Evolutionary conservation across 495 filamentous ascomycete genomes (phyloP).

Genomic region (Stereocaulon alpinum): DNA sequence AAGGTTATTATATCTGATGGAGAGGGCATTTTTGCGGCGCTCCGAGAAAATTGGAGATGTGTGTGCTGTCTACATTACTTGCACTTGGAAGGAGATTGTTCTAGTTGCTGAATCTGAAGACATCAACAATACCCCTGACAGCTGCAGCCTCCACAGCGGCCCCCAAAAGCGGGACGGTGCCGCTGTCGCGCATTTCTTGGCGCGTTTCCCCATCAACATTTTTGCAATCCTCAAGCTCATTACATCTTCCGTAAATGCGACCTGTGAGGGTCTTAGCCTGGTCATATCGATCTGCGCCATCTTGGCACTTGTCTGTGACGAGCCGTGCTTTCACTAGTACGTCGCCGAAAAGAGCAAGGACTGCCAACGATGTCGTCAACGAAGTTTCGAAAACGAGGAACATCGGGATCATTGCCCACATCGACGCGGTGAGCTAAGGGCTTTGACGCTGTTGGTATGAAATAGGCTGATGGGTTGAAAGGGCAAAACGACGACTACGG

Average conservation of each 20-base stretch:
- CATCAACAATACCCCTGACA: not conserved
- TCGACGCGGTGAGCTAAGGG: constrained; percentile 65
- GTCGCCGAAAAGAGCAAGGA: not conserved
- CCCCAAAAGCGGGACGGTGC: not conserved
- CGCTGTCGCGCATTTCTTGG: not conserved
- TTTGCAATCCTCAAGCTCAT: not conserved
- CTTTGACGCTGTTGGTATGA: not conserved
- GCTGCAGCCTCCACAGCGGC: not conserved
- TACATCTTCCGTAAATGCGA: not conserved
- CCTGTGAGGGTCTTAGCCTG: not conserved
- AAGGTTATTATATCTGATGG: constrained; percentile 39
- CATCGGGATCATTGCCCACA: constrained; percentile 98
- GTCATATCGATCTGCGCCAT: not conserved
- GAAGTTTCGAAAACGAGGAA: constrained; percentile 54
- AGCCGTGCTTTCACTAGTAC: not conserved
- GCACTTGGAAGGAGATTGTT: too few relatives aligned
- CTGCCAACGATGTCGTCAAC: constrained; percentile 3
- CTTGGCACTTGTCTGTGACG: not conserved
- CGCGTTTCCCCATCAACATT: not conserved
- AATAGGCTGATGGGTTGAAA: constrained; percentile 24
- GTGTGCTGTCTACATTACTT: too few relatives aligned
- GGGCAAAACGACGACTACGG: constrained; percentile 98
- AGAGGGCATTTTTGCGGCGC: constrained; percentile 11
- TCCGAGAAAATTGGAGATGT: not conserved
- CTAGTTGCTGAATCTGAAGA: too few relatives aligned